Evolutionary conservation across 306 rosid genomes (phyloP).

Genomic region (Oemleria cerasiformis): DNA sequence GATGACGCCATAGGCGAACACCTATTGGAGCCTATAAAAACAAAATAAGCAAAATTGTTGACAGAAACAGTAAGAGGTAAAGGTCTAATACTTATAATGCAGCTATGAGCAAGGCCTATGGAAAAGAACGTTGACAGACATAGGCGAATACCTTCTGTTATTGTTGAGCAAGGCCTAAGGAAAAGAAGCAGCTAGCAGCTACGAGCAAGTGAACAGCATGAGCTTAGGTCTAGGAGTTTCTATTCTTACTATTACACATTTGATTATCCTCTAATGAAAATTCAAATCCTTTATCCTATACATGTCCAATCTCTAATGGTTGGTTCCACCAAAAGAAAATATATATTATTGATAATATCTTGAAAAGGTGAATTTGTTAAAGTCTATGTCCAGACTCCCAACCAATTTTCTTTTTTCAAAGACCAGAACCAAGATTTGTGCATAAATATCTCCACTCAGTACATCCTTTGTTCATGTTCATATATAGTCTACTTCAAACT

Average conservation of each 20-base stretch:
- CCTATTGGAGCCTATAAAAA: conserved; percentile 78
- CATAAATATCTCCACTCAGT: neutral
- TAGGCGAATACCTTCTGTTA: too few relatives aligned
- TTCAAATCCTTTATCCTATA: neutral
- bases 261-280: neutral
- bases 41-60: conserved; percentile 19
- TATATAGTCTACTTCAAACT: conserved; percentile 4
- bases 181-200: neutral
- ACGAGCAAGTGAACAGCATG: too few relatives aligned
- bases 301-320: too few relatives aligned
- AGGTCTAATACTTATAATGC: neutral
- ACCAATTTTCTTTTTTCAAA: too few relatives aligned
- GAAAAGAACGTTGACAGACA: too few relatives aligned
- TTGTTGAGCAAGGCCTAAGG: neutral
- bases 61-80: conserved; percentile 5
- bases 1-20: conserved; percentile 60
- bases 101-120: neutral
- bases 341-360: conserved; percentile 10
- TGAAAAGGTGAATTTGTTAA: conserved; percentile 19
- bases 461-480: conserved; percentile 17
- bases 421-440: neutral
- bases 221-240: neutral
- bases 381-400: neutral
- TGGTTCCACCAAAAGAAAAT: neutral
- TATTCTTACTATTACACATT: neutral